Conservation (phyloP, 2,329 filamentous ascomycete species). For the Sarocladium oryzae region DNA sequence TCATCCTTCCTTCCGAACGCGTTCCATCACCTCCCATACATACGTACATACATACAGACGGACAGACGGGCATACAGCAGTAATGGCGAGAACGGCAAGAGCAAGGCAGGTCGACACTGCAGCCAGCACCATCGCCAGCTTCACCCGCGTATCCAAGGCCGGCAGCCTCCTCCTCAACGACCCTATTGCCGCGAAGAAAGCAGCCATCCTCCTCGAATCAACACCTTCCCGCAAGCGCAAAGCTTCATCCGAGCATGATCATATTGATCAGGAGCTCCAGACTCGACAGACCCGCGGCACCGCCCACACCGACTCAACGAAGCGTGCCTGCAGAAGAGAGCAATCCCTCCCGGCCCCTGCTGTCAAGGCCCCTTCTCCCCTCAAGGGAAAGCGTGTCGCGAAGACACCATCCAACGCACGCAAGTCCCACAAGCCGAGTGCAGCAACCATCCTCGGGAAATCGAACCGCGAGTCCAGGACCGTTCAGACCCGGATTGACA, state of each 20-base stretch:
- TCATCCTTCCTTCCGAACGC: too few species aligned
- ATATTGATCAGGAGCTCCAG: conserved; percentile 22
- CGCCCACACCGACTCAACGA: conserved; percentile 12
- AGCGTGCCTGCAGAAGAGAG: conserved; percentile 23
- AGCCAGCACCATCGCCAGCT: conserved; percentile 32
- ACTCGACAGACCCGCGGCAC: conserved; percentile 18
- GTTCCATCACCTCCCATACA: too few species aligned
- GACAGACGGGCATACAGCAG: too few species aligned
- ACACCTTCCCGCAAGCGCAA: conserved; percentile 31
- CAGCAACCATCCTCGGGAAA: conserved; percentile 25
- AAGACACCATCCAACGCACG: conserved; percentile 23
- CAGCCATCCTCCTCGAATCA: conserved; percentile 20
- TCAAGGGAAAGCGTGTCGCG: conserved; percentile 26
- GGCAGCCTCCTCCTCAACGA: conserved; percentile 17
- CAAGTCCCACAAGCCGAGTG: conserved; percentile 23
- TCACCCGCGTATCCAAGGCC: conserved; percentile 42
- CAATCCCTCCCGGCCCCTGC: conserved; percentile 13
- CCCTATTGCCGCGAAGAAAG: conserved; percentile 28
- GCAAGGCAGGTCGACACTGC: conserved; percentile 8
- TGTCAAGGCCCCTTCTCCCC: not conserved
- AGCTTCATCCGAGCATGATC: conserved; percentile 20
- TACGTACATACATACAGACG: too few species aligned
- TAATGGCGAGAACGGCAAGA: conserved; percentile 67
- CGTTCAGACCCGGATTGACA: conserved; percentile 32
- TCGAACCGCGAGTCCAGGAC: conserved; percentile 22